These are phyloP conservation scores for Ilyonectria robusta DNA, from an alignment of 2,329 filamentous ascomycete genomes.

Conservation along the genomic window DNA sequence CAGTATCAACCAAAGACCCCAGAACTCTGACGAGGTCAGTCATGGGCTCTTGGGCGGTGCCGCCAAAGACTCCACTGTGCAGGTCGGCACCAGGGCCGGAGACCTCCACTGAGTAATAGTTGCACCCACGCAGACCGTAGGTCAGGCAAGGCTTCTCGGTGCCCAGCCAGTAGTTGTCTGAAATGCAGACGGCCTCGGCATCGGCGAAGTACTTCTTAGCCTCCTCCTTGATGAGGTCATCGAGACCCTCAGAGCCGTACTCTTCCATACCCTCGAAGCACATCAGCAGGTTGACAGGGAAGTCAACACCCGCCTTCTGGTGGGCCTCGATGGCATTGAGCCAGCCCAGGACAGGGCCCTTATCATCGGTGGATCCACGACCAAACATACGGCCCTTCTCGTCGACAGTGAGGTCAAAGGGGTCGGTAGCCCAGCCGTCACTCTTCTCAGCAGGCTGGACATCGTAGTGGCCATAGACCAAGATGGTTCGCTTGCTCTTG, in stretches of 20 bases:
- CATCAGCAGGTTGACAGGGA: constrained; percentile 98
- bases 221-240: constrained; percentile 93
- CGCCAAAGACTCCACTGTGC: constrained; percentile 97
- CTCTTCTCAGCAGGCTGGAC: constrained; percentile 94
- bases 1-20: constrained; percentile 85
- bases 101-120: constrained; percentile 95
- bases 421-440: constrained; percentile 96
- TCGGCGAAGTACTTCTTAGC: constrained; percentile 96
- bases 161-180: constrained; percentile 99
- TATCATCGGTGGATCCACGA: constrained; percentile 96
- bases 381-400: constrained; percentile 96
- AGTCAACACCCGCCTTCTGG: constrained; percentile 92
- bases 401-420: constrained; percentile 89
- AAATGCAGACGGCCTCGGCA: constrained; percentile 96
- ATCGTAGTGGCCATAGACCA: constrained; percentile 99
- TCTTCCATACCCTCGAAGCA: constrained; percentile 99
- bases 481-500: constrained; percentile 91
- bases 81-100: constrained; percentile 93
- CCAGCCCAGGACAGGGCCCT: constrained; percentile 97
- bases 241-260: constrained; percentile 95
- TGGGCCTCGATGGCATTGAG: constrained; percentile 98
- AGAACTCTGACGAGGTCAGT: constrained; percentile 91
- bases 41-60: constrained; percentile 98
- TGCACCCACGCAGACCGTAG: constrained; percentile 96
- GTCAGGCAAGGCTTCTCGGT: constrained; percentile 99